Evolutionary conservation across 805 yeast species (phyloP).

Genomic region (Ogataea neopini): DNA sequence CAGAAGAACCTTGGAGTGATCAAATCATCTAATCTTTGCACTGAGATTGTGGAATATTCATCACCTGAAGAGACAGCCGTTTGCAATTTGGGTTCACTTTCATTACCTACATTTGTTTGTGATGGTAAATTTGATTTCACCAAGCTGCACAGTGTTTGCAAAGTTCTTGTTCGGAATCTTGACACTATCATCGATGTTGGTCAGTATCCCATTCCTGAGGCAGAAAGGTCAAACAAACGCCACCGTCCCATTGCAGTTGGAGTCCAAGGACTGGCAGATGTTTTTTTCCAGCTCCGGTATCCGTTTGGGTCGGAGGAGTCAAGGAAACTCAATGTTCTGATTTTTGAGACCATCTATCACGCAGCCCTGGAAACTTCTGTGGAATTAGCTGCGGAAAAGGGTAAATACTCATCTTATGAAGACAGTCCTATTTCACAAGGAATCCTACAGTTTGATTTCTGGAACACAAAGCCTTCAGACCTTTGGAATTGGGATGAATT

Average conservation of each 20-base stretch:
- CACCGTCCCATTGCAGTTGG: slow-evolving; percentile 96
- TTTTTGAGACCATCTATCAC: slow-evolving; percentile 94
- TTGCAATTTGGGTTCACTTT: slow-evolving; percentile 90
- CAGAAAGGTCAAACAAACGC: slow-evolving; percentile 71
- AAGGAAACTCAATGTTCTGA: slow-evolving; percentile 70
- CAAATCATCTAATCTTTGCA: slow-evolving; percentile 90
- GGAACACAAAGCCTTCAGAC: slow-evolving; percentile 77
- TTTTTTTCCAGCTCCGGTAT: slow-evolving; percentile 73
- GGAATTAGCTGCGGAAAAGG: slow-evolving; percentile 71
- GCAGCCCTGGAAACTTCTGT: slow-evolving; percentile 86
- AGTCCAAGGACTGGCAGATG: slow-evolving; percentile 96
- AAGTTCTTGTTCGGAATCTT: slow-evolving; percentile 76
- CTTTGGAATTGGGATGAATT: slow-evolving; percentile 85
- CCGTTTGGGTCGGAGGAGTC: slow-evolving; percentile 89
- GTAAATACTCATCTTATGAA: slow-evolving; percentile 68
- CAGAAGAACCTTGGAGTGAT: slow-evolving; percentile 91
- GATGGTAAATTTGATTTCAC: slow-evolving; percentile 66
- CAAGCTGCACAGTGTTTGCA: slow-evolving; percentile 71
- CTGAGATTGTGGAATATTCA: slow-evolving; percentile 92
- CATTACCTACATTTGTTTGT: slow-evolving; percentile 73
- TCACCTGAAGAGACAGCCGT: slow-evolving; percentile 93
- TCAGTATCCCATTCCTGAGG: slow-evolving; percentile 78
- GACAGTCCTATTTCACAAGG: slow-evolving; percentile 95
- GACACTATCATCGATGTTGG: slow-evolving; percentile 84
- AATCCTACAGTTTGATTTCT: slow-evolving; percentile 78